Percentiles rank a stretch among this genome's conserved stretches.
Conservation (phyloP, 331 rosid genomes). For the Acacia pycnantha region DNA sequence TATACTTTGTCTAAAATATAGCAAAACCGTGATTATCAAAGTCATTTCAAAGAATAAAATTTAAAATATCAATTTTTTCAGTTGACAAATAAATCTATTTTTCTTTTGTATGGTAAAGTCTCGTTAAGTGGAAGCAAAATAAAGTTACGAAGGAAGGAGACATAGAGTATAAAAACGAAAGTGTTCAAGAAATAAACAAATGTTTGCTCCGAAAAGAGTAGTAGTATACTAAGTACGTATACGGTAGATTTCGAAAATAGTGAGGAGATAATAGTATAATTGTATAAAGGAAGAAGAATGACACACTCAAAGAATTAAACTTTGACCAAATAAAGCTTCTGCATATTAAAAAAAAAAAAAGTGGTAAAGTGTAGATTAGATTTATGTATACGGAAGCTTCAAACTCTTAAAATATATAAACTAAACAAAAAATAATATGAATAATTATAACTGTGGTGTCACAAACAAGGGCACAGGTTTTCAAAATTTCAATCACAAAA, state of each 20-base stretch:
- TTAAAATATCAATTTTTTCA: not conserved
- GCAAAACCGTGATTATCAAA: not conserved
- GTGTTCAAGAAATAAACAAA: not conserved
- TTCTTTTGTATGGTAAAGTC: not conserved
- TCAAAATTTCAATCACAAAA: not conserved
- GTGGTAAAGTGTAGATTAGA: not conserved
- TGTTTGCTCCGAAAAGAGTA: not conserved
- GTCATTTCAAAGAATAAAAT: not conserved
- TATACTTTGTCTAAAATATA: not conserved
- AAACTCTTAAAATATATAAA: not conserved
- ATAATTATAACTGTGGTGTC: not conserved
- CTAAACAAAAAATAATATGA: not conserved
- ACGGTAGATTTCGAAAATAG: slow-evolving; percentile 16
- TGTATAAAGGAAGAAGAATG: not conserved
- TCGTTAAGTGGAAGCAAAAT: not conserved
- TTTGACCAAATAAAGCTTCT: not conserved
- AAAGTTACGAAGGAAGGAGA: not conserved
- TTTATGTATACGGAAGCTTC: not conserved
- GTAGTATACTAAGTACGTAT: not conserved
- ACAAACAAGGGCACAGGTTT: not conserved
- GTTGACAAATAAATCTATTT: not conserved
- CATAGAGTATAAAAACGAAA: not conserved
- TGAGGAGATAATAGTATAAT: not conserved
- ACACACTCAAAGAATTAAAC: not conserved
- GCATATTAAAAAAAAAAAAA: not conserved